Evolutionary conservation across 345 rosid genomes (phyloP), one percentile per base, ranked within the genome.

Genomic region (Luvunga scandens): DNA sequence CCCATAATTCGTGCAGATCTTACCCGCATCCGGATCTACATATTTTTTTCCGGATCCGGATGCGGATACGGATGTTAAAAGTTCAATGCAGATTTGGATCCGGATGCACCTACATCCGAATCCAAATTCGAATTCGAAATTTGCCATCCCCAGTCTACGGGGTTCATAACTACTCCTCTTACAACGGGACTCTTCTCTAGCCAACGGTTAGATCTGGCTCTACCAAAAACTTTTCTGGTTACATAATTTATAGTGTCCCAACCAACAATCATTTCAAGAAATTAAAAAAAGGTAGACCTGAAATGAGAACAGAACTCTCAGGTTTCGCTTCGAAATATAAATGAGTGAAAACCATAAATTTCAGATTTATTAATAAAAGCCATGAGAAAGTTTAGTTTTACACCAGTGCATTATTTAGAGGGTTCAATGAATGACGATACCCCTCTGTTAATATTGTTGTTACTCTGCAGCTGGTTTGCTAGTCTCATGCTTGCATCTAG

Each of bases 401-500:
- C 73, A 59, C 22, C 27, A 55, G 56, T 61, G 36, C n/a, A 28
- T 27, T 16, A 33, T 22, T 66, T 48, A 19, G 53, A 14, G 59
- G 39, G 64, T 63, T 31, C 53, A 38, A 72, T 59, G 34, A 78
- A 62, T 48, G 6, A 10, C 55, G 50, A 27, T 39, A 67, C 19
- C 66, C 73, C 24, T 53, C 39, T 45, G 73, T 39, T 36, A 71
- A 42, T 34, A 80, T 25, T 65, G 31, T 69, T 78, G 48, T 73
- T 80, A 83, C n/a, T 66, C 72, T 69, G 87, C 78, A 72, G 83
- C 55, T 83, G 86, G 68, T 75, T 86, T 84, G 71, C 73, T 56
- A 75, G 80, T 73, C 0, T 42, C 86, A 31, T 89, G 94, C 84
- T 90, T 89, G 69, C 93, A 92, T 27, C 85, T 84, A 63, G 76